Conservation (phyloP, 805 yeast genomes). For the Lipomyces kockii region DNA sequence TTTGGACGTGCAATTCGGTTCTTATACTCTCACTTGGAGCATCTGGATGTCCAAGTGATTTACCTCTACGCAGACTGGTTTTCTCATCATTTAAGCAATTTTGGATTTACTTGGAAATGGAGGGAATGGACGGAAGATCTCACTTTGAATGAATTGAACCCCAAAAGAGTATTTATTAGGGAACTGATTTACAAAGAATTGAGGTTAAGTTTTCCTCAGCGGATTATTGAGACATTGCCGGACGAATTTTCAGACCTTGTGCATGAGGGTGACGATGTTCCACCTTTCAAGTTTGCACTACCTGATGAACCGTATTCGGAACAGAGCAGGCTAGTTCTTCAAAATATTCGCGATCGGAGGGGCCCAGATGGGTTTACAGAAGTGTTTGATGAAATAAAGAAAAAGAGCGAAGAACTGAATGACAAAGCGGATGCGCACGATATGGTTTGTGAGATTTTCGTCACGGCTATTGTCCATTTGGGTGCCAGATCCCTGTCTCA, state of each 20-base stretch:
- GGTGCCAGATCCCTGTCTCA: constrained; percentile 89
- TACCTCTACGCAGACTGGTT: constrained; percentile 86
- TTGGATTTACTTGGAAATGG: constrained; percentile 98
- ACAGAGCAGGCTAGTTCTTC: constrained; percentile 21
- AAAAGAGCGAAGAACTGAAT: constrained; percentile 27
- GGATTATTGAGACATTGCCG: constrained; percentile 74
- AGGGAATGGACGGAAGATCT: constrained; percentile 75
- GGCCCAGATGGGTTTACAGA: constrained; percentile 23
- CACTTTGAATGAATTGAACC: constrained; percentile 61
- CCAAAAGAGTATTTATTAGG: constrained; percentile 71
- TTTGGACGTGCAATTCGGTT: constrained; percentile 90
- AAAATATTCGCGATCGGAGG: constrained; percentile 31
- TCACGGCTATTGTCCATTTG: constrained; percentile 75
- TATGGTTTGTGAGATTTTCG: constrained; percentile 54
- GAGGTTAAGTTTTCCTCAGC: constrained; percentile 73
- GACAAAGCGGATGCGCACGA: constrained; percentile 37
- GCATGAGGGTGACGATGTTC: constrained; percentile 26
- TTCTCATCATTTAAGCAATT: constrained; percentile 88
- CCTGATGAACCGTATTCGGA: constrained; percentile 27
- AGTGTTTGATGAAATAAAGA: constrained; percentile 34
- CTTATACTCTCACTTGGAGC: constrained; percentile 68
- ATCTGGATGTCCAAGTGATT: constrained; percentile 75
- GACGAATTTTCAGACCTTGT: constrained; percentile 51
- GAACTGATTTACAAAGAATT: constrained; percentile 84
- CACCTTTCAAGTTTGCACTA: constrained; percentile 47